Base-by-base conservation (phyloP, 495 filamentous ascomycete genomes). In the Neurospora sp. region DNA sequence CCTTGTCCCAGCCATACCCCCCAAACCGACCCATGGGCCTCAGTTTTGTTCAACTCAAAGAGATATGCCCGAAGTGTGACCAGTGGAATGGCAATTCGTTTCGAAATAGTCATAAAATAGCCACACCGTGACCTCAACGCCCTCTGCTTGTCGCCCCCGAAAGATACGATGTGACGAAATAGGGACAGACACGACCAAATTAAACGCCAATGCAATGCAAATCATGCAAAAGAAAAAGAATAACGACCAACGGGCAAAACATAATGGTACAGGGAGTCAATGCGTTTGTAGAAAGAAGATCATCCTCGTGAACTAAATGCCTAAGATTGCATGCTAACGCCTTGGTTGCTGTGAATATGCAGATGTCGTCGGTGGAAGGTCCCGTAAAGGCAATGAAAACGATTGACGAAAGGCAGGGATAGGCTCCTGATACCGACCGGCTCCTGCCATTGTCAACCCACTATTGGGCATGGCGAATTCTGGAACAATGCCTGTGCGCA, bases 401-500 rank as follows among this genome's bases (percentile, higher is more conserved):
- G 54, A 66, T 37, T 66, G 54, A 66, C 54, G 54, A 66, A 66
- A 35, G 54, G 27, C 54, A 9, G 54, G 54, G 3, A 66, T 66
- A 35, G 54, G 23, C 54, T 66, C 54, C 27, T 66, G 54, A 66
- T 66, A 66, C 54, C 54, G 54, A 27, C 54, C 54, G 10, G 12
- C 27, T 35, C 54, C 54, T 16, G 54, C 27, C 54, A 66, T 66
- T 66, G 54, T 66, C 54, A 66, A 31, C 23, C 73, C 77, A 18
- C 66, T 46, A n/a, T 73, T 40, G 31, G 69, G 72, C 73, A 78
- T 75, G 44, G 78, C 75, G 72, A 85, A 89, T 69, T 97, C 95
- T 14, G 96, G 96, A 12, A 99, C 87, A 37, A 93, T 87, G 18
- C 96, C 96, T 5, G 91, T 91, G 72, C 91, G 90, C 71, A 90